These are phyloP conservation scores for Macrocystidia cucumis DNA, from an alignment of 1,284 basidiomycete species.

Conservation along the genomic window DNA sequence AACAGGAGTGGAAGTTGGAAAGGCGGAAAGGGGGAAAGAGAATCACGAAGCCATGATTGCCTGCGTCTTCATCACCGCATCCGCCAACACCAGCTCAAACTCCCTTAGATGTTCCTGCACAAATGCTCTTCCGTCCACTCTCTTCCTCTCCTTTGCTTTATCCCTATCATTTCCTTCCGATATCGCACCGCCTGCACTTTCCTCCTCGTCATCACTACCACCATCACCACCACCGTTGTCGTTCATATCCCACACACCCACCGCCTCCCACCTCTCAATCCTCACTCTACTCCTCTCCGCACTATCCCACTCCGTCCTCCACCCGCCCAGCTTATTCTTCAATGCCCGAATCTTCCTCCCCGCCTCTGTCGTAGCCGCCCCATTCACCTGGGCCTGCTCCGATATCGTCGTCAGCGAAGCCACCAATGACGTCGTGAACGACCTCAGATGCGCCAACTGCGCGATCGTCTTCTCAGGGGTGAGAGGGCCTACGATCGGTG, in stretches of 20 bases:
- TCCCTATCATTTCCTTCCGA: slow-evolving; percentile 29
- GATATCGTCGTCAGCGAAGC: slow-evolving; percentile 70
- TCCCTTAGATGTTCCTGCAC: slow-evolving; percentile 70
- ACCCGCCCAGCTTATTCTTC: slow-evolving; percentile 73
- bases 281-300: slow-evolving; percentile 66
- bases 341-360: slow-evolving; percentile 75
- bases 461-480: slow-evolving; percentile 51
- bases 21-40: slow-evolving; percentile 4
- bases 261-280: slow-evolving; percentile 74
- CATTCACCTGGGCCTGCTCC: slow-evolving; percentile 81
- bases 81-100: slow-evolving; percentile 60
- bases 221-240: no score
- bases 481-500: slow-evolving; percentile 34
- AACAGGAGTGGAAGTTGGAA: no score
- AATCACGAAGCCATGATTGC: slow-evolving; percentile 63
- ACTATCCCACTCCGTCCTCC: slow-evolving; percentile 72
- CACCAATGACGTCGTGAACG: slow-evolving; percentile 63
- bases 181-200: no score
- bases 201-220: no score
- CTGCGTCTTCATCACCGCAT: slow-evolving; percentile 66
- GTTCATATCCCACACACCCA: no score
- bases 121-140: slow-evolving; percentile 56
- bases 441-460: slow-evolving; percentile 61
- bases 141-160: slow-evolving; percentile 24
- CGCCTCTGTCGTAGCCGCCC: slow-evolving; percentile 73